A percentile compares a stretch with the other conserved stretches of the same genome.
These are phyloP conservation scores for Artemisia argyi DNA, from an alignment of 129 eudicot genomes.

Conservation along the genomic window DNA sequence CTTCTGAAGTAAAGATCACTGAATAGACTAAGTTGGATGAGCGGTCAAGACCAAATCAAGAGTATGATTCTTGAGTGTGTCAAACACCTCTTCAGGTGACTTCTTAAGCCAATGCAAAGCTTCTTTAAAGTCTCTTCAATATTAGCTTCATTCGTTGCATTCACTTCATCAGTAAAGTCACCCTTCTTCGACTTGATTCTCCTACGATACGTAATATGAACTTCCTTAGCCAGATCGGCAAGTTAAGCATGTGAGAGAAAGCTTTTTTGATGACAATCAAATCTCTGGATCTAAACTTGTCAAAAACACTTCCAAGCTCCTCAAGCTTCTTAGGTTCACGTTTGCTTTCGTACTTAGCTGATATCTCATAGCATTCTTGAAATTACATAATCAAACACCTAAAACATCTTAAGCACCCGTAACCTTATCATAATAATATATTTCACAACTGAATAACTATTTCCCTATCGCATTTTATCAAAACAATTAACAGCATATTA, in stretches of 20 bases:
- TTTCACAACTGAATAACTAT: too few relatives aligned
- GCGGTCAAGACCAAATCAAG: too few relatives aligned
- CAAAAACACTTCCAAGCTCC: slow-evolving; percentile 76
- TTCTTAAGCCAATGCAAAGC: too few relatives aligned
- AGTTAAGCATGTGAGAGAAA: slow-evolving; percentile 94
- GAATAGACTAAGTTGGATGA: too few relatives aligned
- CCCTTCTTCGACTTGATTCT: slow-evolving; percentile 81
- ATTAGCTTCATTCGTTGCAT: slow-evolving; percentile 90
- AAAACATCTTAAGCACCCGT: not conserved
- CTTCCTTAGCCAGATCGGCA: slow-evolving; percentile 97
- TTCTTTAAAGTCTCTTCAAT: too few relatives aligned
- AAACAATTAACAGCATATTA: too few relatives aligned
- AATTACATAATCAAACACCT: slow-evolving; percentile 45
- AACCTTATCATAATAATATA: too few relatives aligned
- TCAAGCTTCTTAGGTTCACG: slow-evolving; percentile 77
- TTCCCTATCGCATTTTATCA: too few relatives aligned
- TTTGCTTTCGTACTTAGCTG: slow-evolving; percentile 92
- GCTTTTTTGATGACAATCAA: slow-evolving; percentile 88
- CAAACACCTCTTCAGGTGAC: too few relatives aligned
- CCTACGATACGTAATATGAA: slow-evolving; percentile 81
- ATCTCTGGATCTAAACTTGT: slow-evolving; percentile 98
- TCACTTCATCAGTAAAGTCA: slow-evolving; percentile 78
- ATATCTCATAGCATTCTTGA: slow-evolving; percentile 93
- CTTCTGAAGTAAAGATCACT: too few relatives aligned
- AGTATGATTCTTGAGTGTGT: too few relatives aligned